phyloP scores from a whole-genome alignment of 2,329 filamentous ascomycete genomes.

The Chaetomiaceae sp. region DNA sequence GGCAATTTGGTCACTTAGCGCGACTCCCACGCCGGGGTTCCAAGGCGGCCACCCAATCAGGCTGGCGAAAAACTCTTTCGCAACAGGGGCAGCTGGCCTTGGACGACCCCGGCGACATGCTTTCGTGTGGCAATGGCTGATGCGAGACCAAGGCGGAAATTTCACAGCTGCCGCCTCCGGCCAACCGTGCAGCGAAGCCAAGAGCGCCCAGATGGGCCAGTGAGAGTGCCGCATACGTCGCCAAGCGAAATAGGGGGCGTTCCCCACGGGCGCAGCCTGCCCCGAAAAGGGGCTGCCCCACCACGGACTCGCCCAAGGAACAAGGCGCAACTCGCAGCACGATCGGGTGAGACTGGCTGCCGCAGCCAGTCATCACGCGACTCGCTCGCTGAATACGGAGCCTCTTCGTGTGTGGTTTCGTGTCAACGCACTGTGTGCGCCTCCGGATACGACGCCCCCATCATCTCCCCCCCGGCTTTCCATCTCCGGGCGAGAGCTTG shows the following conservation, averaged over 20 bases:
- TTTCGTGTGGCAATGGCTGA: slow-evolving; percentile 12
- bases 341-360: background rate
- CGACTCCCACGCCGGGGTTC: slow-evolving; percentile 6
- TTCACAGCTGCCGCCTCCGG: slow-evolving; percentile 8
- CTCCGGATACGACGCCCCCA: background rate
- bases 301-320: background rate
- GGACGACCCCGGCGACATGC: background rate
- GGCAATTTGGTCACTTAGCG: slow-evolving; percentile 7
- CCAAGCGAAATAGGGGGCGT: slow-evolving; percentile 14
- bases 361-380: background rate
- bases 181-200: slow-evolving; percentile 11
- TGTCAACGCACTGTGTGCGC: slow-evolving; percentile 8
- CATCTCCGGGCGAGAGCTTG: background rate
- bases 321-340: background rate
- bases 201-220: background rate
- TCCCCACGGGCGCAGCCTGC: background rate
- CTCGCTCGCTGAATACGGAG: too few relatives aligned
- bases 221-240: slow-evolving; percentile 4
- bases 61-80: slow-evolving; percentile 11
- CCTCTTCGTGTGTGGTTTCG: too few relatives aligned
- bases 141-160: slow-evolving; percentile 8
- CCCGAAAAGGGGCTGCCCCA: slow-evolving; percentile 8
- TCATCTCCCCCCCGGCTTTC: background rate
- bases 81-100: background rate
- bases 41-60: slow-evolving; percentile 14